Evolutionary conservation across 345 rosid species (phyloP).

Genomic region (Eucalyptus shirleyi): DNA sequence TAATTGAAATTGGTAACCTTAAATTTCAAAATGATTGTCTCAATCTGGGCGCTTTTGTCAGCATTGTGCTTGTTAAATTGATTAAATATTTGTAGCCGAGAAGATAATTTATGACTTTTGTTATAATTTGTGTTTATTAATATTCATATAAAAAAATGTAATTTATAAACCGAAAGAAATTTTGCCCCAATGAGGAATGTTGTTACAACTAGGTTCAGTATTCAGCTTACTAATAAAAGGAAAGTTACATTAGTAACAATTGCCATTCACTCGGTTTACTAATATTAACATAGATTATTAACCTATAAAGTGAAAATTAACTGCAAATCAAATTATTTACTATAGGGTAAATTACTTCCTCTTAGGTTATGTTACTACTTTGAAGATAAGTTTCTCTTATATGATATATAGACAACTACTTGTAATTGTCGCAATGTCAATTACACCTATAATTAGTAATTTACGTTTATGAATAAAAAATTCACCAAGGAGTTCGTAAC

Average conservation of each 20-base stretch:
- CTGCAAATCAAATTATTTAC: not conserved
- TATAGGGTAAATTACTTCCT: not conserved
- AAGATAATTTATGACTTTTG: not conserved
- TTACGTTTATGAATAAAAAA: not conserved
- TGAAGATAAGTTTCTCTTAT: not conserved
- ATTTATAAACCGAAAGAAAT: not conserved
- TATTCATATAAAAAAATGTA: not conserved
- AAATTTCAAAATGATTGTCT: not conserved
- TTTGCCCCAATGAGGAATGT: not conserved
- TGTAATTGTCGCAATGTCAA: not conserved
- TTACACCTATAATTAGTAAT: not conserved
- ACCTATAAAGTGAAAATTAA: not conserved
- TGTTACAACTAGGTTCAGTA: not conserved
- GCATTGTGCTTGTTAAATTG: not conserved
- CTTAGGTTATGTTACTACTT: not conserved
- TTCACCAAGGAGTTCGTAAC: not conserved
- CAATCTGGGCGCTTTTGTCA: not conserved
- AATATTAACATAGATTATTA: not conserved
- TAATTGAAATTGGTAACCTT: not conserved
- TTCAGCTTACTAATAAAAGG: not conserved
- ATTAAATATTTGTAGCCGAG: not conserved
- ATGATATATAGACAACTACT: not conserved
- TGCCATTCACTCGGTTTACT: not conserved
- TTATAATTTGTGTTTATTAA: not conserved
- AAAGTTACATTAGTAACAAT: not conserved